phyloP scores from a whole-genome alignment of 2,329 filamentous ascomycete genomes.

The Fusarium heterosporum region DNA sequence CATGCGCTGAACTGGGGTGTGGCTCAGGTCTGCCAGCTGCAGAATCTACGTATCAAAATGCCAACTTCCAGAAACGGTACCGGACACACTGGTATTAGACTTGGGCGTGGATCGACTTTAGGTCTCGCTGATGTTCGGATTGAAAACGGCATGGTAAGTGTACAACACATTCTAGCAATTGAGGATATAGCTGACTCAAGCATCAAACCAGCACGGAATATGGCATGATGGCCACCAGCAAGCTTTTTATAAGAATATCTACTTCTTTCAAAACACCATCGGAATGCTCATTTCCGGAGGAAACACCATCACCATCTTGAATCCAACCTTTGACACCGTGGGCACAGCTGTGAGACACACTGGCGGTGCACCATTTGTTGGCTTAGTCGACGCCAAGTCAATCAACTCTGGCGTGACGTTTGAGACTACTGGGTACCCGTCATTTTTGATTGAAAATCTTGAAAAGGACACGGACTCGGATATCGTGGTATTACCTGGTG shows the following conservation, averaged over 20 bases:
- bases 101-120: not conserved
- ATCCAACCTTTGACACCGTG: not conserved
- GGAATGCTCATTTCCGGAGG: not conserved
- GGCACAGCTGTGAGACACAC: not conserved
- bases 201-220: not conserved
- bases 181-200: not conserved
- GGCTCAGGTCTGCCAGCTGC: not conserved
- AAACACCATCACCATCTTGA: not conserved
- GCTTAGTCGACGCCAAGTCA: not conserved
- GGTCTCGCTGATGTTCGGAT: not conserved
- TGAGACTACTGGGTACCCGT: not conserved
- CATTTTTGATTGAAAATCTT: not conserved
- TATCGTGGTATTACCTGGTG: not conserved
- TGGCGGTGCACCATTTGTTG: not conserved
- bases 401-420: not conserved
- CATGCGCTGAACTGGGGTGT: not conserved
- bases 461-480: not conserved
- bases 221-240: constrained; percentile 3
- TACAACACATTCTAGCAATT: no score
- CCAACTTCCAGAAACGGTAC: not conserved
- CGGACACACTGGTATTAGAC: not conserved
- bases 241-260: not conserved
- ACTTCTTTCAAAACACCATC: not conserved
- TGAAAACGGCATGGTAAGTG: not conserved
- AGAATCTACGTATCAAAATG: not conserved